Percentiles rank a stretch among this genome's conserved stretches.
These are phyloP conservation scores for Capronia americana DNA, from an alignment of 2,329 filamentous ascomycete genomes.

Conservation along the genomic window DNA sequence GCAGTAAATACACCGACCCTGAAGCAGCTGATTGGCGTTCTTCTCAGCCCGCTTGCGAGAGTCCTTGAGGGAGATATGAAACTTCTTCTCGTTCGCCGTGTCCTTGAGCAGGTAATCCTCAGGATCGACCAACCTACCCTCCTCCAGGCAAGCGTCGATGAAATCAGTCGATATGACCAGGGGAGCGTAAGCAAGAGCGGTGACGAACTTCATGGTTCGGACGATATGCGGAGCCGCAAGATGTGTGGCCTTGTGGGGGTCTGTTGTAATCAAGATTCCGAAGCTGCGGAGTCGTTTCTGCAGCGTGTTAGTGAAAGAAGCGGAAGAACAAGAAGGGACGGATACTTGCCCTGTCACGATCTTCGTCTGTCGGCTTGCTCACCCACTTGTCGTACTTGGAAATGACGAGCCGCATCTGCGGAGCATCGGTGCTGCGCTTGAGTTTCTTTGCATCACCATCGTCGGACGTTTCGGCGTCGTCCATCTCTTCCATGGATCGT, in stretches of 20 bases:
- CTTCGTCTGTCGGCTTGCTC: constrained; percentile 73
- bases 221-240: constrained; percentile 86
- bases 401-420: constrained; percentile 77
- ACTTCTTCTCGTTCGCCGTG: constrained; percentile 72
- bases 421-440: constrained; percentile 57
- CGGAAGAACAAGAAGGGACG: constrained; percentile 17
- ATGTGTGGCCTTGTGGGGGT: constrained; percentile 78
- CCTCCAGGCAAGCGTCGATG: constrained; percentile 76
- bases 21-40: constrained; percentile 78
- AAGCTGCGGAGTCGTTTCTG: constrained; percentile 81
- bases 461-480: constrained; percentile 43
- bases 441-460: constrained; percentile 62
- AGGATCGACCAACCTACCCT: constrained; percentile 68
- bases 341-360: constrained; percentile 74
- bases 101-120: constrained; percentile 74
- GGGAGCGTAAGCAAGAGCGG: constrained; percentile 80
- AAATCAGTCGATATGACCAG: constrained; percentile 78
- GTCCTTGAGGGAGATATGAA: constrained; percentile 71
- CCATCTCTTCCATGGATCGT: constrained; percentile 51
- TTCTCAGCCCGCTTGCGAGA: constrained; percentile 73
- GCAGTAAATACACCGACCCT: constrained; percentile 81
- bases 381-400: constrained; percentile 87
- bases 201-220: constrained; percentile 91
- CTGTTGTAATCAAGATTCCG: constrained; percentile 79
- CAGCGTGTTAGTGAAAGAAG: constrained; percentile 28